phyloP scores from a whole-genome alignment of 768 basidiomycete genomes.

The Phanerodontia chrysosporium region DNA sequence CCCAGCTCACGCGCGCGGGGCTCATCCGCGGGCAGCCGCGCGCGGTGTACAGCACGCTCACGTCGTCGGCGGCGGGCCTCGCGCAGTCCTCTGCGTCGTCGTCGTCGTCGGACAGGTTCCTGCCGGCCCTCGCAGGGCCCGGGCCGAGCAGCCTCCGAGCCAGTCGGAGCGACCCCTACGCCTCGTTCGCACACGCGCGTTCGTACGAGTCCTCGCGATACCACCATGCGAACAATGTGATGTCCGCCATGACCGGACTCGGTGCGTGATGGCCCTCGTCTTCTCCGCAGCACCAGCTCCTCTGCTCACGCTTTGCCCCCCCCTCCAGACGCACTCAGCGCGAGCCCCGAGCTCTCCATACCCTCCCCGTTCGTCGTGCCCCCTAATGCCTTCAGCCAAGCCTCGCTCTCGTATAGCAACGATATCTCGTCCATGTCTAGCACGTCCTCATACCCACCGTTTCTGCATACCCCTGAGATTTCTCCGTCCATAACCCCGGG shows the following conservation, averaged over 20 bases:
- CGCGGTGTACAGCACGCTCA: constrained; percentile 41
- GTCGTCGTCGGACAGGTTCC: constrained; percentile 7
- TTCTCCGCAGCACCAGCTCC: neutral
- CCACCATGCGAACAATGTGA: neutral
- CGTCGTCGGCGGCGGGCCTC: constrained; percentile 28
- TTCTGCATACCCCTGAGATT: constrained; percentile 1
- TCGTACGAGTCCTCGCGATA: constrained; percentile 3
- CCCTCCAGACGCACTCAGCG: constrained; percentile 2
- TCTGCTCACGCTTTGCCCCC: neutral
- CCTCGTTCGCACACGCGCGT: neutral
- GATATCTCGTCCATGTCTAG: neutral
- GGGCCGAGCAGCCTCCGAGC: constrained; percentile 11
- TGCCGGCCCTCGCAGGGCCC: constrained; percentile 8
- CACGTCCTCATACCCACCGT: neutral
- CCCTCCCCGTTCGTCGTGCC: constrained; percentile 20
- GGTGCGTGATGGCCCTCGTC: constrained; percentile 15
- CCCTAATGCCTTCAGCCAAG: neutral
- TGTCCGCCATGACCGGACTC: constrained; percentile 13
- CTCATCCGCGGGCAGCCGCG: constrained; percentile 82
- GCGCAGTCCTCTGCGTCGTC: constrained; percentile 28
- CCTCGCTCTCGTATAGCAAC: neutral
- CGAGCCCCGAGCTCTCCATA: constrained; percentile 3
- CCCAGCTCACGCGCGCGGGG: constrained; percentile 70
- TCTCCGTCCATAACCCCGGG: constrained; percentile 25
- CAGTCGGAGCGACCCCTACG: neutral